Conservation (phyloP, 164 flowering plant species). For the Saururus chinensis region DNA sequence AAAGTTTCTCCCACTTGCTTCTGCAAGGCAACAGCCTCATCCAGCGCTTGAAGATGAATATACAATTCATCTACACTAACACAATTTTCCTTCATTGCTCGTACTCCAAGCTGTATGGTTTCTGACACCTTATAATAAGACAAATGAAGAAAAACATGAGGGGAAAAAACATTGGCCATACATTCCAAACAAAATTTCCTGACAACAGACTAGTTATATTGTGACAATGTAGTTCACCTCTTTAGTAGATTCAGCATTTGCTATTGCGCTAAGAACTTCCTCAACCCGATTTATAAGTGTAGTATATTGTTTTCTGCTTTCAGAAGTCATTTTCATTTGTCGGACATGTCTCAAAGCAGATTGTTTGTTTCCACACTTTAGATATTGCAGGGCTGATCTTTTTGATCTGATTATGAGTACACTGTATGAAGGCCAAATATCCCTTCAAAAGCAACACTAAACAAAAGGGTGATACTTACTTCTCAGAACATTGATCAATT, state of each 20-base stretch:
- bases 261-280: conserved; percentile 55
- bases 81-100: conserved; percentile 56
- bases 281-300: conserved; percentile 64
- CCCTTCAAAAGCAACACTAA: not conserved
- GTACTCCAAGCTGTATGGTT: conserved; percentile 69
- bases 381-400: conserved; percentile 45
- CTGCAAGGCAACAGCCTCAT: conserved; percentile 51
- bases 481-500: conserved; percentile 55
- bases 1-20: conserved; percentile 48
- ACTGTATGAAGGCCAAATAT: not conserved
- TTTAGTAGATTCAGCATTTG: conserved; percentile 72
- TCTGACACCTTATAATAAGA: conserved; percentile 54
- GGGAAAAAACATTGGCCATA: not conserved
- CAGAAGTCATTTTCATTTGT: conserved; percentile 45
- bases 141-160: not conserved
- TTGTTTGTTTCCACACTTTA: conserved; percentile 52
- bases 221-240: conserved; percentile 38
- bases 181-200: not conserved
- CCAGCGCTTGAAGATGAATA: conserved; percentile 49
- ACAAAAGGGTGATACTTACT: conserved; percentile 19
- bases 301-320: conserved; percentile 56
- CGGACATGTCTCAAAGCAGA: conserved; percentile 54
- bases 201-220: not conserved
- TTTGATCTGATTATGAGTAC: conserved; percentile 36
- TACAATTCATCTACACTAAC: conserved; percentile 61